Conservation (phyloP, 1,284 basidiomycete genomes). For the Sporisorium exsertum region DNA sequence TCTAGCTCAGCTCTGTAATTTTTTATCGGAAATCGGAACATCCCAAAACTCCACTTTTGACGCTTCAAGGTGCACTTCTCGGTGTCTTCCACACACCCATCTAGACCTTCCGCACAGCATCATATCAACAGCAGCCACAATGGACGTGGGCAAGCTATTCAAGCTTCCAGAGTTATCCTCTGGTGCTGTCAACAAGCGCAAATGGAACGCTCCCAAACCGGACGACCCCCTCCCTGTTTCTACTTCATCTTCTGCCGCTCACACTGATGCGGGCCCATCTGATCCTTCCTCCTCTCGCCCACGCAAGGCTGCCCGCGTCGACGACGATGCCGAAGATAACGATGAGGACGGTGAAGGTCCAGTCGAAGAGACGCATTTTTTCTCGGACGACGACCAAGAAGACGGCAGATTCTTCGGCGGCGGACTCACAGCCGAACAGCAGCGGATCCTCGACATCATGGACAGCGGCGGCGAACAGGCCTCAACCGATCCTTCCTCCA, state of each 20-base stretch:
- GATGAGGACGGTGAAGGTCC: slow-evolving; percentile 17
- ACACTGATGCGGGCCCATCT: slow-evolving; percentile 5
- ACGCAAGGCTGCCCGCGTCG: slow-evolving; percentile 40
- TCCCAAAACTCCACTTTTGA: slow-evolving; percentile 6
- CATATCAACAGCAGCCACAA: slow-evolving; percentile 11
- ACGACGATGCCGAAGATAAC: slow-evolving; percentile 34
- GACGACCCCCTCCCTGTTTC: slow-evolving; percentile 7
- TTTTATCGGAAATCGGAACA: slow-evolving; percentile 8
- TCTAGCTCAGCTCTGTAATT: not conserved
- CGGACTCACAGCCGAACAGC: slow-evolving; percentile 63
- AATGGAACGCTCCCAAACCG: slow-evolving; percentile 54
- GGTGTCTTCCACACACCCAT: not conserved
- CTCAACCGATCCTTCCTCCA: slow-evolving; percentile 10
- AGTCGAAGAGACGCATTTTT: slow-evolving; percentile 42
- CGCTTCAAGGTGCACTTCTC: not conserved
- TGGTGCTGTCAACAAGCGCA: slow-evolving; percentile 64
- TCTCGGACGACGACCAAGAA: slow-evolving; percentile 65
- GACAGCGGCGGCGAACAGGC: slow-evolving; percentile 26
- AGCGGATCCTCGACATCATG: slow-evolving; percentile 65
- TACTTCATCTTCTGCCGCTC: slow-evolving; percentile 15
- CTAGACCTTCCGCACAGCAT: not conserved
- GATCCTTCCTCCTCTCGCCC: not conserved
- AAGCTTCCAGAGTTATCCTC: slow-evolving; percentile 65
- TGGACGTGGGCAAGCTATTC: slow-evolving; percentile 68
- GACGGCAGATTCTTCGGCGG: slow-evolving; percentile 66